Conservation (phyloP, 441 rosid genomes). For the Mallotus japonicus region DNA sequence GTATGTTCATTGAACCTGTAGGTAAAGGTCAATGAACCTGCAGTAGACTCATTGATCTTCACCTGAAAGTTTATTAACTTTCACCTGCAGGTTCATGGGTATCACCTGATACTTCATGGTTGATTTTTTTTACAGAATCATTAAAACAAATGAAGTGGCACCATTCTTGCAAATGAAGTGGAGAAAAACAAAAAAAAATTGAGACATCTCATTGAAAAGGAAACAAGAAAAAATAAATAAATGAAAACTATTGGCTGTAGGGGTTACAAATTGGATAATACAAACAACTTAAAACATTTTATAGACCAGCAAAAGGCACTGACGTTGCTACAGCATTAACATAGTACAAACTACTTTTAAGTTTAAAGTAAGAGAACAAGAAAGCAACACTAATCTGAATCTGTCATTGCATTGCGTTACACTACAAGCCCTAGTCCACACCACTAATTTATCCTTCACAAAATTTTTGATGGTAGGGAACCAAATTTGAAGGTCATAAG, state of each 20-base stretch:
- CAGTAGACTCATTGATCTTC: too few species aligned
- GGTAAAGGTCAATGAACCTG: too few species aligned
- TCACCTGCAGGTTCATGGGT: too few species aligned
- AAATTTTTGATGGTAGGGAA: not conserved
- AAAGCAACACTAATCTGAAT: not conserved
- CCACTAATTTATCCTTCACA: constrained; percentile 1
- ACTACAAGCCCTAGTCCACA: not conserved
- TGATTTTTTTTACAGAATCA: too few species aligned
- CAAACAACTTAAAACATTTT: not conserved
- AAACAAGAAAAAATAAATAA: too few species aligned
- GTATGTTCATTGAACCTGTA: too few species aligned
- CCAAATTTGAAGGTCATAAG: not conserved
- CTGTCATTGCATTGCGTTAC: not conserved
- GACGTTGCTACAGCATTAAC: not conserved
- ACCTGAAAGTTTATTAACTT: too few species aligned
- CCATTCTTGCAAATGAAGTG: too few species aligned
- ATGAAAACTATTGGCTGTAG: not conserved
- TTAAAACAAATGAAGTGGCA: too few species aligned
- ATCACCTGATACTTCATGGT: too few species aligned
- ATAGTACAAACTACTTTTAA: not conserved
- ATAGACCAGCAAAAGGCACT: not conserved
- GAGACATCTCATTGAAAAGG: too few species aligned
- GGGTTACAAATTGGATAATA: not conserved
- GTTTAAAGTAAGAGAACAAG: not conserved
- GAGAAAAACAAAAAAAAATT: too few species aligned